Evolutionary conservation across 345 rosid genomes (phyloP), one percentile per base, ranked within the genome.

Genomic region (Cardamine occulta): DNA sequence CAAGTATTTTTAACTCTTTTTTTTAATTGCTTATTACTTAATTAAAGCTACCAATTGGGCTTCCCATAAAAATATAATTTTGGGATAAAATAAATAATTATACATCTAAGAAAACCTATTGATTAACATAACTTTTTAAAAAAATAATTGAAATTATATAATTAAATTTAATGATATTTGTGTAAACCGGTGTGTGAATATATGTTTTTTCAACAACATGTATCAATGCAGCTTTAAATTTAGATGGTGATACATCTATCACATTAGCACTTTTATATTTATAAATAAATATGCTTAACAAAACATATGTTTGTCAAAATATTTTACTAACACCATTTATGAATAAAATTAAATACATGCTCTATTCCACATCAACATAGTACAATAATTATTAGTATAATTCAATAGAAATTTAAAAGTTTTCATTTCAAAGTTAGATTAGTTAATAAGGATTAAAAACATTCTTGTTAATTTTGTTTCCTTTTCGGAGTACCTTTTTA

Each of bases 341-440:
- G n/a, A 58, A 60, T 48, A 37, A 9, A 34, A 48, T 15, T 21
- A 21, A 10, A 23, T 48, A 37, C 40, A 63, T 53, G 40, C 53
- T 5, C 18, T 12, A 75, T 52, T 61, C 62, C 48, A 61, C 56
- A 75, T 68, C 48, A 75, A 60, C 70, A 42, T 34, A n/a, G 70
- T 53, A 68, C 70, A 53, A 68, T 6, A 28, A 35, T 10, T 14
- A 66, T 35, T 59, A 67, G 37, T 67, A 75, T 75, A 49, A 39
- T 59, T 59, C 45, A 40, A 2, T 1, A 7, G 57, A 42, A 54
- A 53, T 51, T 31, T 5, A 32, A 74, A 53, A 26, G 56, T 32
- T 53, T 18, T 60, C 7, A 42, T 26, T 47, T 61, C 49, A 55
- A 77, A 63, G 42, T 47, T 58, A 65, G 72, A 71, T 65, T 65